phyloP scores from a whole-genome alignment of 2,329 filamentous ascomycete species.

The Calycina herbarum region DNA sequence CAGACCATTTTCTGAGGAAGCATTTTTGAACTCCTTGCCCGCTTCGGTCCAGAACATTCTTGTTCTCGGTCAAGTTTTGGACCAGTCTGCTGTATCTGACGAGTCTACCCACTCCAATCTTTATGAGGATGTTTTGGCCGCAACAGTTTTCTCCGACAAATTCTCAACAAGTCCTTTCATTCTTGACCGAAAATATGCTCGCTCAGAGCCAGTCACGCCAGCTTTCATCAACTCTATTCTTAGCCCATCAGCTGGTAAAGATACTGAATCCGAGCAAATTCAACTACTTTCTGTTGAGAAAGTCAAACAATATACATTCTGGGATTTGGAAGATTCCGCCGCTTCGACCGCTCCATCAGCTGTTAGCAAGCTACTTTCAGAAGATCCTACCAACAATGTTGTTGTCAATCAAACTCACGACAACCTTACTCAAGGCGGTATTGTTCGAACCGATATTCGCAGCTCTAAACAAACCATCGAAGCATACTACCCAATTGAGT shows the following conservation, averaged over 20 bases:
- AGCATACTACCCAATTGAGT: constrained; percentile 76
- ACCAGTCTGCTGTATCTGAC: constrained; percentile 72
- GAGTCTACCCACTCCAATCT: constrained; percentile 77
- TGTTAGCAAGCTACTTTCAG: constrained; percentile 62
- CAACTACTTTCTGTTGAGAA: constrained; percentile 55
- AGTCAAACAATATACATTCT: constrained; percentile 87
- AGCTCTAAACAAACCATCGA: constrained; percentile 81
- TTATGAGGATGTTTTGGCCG: constrained; percentile 87
- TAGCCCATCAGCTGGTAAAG: constrained; percentile 50
- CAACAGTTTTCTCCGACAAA: constrained; percentile 75
- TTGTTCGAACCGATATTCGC: constrained; percentile 81
- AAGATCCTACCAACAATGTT: constrained; percentile 66
- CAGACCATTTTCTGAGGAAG: constrained; percentile 91
- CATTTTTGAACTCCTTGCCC: constrained; percentile 81
- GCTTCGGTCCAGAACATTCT: constrained; percentile 72
- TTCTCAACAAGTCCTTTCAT: constrained; percentile 64
- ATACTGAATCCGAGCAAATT: constrained; percentile 28
- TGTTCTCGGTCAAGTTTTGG: constrained; percentile 85
- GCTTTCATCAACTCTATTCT: constrained; percentile 53
- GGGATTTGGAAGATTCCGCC: constrained; percentile 78
- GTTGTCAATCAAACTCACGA: constrained; percentile 62
- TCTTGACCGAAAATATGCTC: constrained; percentile 86
- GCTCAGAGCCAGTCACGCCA: constrained; percentile 58
- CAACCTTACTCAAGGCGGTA: constrained; percentile 72
- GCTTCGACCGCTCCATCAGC: constrained; percentile 64